A percentile compares a stretch with the other conserved stretches of the same genome.
Evolutionary conservation across 192 early-diverging fungal species (phyloP).

Genomic region (Entomortierella parvispora): DNA sequence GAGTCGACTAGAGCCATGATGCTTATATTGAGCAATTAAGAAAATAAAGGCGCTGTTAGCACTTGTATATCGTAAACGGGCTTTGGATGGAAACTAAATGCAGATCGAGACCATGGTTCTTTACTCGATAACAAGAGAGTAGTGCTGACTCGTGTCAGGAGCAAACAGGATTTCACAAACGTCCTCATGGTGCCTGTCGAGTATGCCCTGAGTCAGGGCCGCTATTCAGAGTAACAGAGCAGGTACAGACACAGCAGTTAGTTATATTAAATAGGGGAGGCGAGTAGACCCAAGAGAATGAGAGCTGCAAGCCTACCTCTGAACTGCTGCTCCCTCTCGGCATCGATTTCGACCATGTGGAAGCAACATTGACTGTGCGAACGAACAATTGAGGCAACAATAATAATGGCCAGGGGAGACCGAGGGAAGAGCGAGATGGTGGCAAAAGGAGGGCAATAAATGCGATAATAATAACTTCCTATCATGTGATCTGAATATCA

Average conservation of each 20-base stretch:
- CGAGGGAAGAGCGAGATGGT: too few species aligned
- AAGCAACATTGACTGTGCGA: too few species aligned
- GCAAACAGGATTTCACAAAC: conserved; percentile 40
- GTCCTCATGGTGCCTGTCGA: conserved; percentile 28
- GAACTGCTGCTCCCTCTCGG: conserved; percentile 23
- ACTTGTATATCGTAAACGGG: not conserved
- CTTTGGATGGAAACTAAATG: not conserved
- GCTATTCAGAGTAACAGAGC: not conserved
- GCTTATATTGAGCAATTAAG: not conserved
- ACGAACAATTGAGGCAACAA: too few species aligned
- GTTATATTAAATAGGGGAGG: not conserved
- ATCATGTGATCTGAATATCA: too few species aligned
- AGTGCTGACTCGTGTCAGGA: conserved; percentile 24
- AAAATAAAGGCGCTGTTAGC: not conserved
- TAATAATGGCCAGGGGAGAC: too few species aligned
- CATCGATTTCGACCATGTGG: conserved; percentile 12
- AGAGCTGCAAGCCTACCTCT: conserved; percentile 9
- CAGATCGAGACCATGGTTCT: not conserved
- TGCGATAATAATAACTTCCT: too few species aligned
- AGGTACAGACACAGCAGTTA: not conserved
- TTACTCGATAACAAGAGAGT: conserved; percentile 45
- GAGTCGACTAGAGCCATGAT: conserved; percentile 33
- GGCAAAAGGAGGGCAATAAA: too few species aligned
- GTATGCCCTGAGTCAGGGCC: conserved; percentile 26
- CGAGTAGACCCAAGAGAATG: not conserved